Evolutionary conservation across 164 flowering plant genomes (phyloP), one percentile per base, ranked within the genome.

Genomic region (Annona squamosa): DNA sequence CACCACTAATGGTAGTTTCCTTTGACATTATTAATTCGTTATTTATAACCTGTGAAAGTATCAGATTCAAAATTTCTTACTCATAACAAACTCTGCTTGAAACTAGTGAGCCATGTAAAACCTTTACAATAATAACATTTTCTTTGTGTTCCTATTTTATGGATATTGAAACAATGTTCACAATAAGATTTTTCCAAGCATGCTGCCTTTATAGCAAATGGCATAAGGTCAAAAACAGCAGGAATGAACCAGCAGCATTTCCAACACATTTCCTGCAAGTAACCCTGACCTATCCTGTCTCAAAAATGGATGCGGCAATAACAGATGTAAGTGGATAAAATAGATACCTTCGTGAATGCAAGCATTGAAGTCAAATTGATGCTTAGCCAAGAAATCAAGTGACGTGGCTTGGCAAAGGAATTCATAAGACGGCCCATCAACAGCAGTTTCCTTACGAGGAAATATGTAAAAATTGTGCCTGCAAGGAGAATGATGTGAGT

Each of bases 391-490:
- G 86, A 95, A 95, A 17, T 88, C 97, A 59, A 95, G 72, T 1
- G 99, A 95, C 4, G 84, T 68, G 42, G 99, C 90, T 81, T 90
- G 98, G 85, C 98, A 95, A 65, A 90, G 85, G 72, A 95, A 95
- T 73, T 91, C 98, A 57, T 79, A 66, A 2, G 88, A 75, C 9
- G 84, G 83, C 42, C 77, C 85, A 80, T 80, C 84, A 12, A 77
- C 76, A 10, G 82, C 74, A 78, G 85, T 77, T 81, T 93, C 99
- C 80, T 88, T 85, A 42, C 94, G 86, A 17, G 97, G 99, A 83
- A 95, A 95, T n/a, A 95, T 70, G 74, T 88, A 90, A 80, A 93
- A 93, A 81, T 91, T 95, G 81, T 95, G 85, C 86, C 99, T 94
- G 89, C 19, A 42, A 80, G 81, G 7, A 44, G 59, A 65, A 70